These are phyloP conservation scores for Solanum hybrid DNA, from an alignment of 305 asterid species.

Conservation along the genomic window DNA sequence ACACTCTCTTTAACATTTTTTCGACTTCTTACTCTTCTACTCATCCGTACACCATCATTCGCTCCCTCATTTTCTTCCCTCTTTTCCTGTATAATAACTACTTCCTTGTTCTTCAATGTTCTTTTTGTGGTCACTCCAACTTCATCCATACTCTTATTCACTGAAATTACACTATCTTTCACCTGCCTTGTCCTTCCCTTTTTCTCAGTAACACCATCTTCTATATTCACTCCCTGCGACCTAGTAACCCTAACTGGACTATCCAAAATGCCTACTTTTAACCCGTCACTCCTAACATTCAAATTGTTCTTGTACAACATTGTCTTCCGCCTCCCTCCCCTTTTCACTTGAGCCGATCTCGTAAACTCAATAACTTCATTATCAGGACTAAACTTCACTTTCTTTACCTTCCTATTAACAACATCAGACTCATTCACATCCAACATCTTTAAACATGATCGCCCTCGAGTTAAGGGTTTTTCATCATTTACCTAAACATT, in stretches of 20 bases:
- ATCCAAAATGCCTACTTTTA: conserved; percentile 9
- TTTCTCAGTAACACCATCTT: conserved; percentile 16
- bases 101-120: conserved; percentile 24
- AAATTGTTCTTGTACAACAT: conserved; percentile 8
- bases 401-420: conserved; percentile 37
- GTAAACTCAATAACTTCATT: conserved; percentile 54
- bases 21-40: background rate
- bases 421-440: conserved; percentile 30
- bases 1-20: conserved; percentile 9
- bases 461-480: conserved; percentile 17
- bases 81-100: background rate
- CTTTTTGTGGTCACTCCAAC: conserved; percentile 6
- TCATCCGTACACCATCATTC: conserved; percentile 14
- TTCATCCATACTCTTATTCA: conserved; percentile 13
- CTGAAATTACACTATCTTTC: conserved; percentile 3
- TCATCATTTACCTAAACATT: conserved; percentile 28
- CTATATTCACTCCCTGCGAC: conserved; percentile 22
- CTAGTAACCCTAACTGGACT: conserved; percentile 29
- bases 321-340: conserved; percentile 26
- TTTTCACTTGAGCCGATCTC: conserved; percentile 13
- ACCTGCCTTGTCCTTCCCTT: conserved; percentile 21
- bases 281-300: conserved; percentile 11
- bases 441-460: conserved; percentile 16
- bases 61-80: conserved; percentile 5
- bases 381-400: conserved; percentile 67